Base-by-base conservation (phyloP, 2,329 filamentous ascomycete genomes). In the Trichoderma arundinaceum region DNA sequence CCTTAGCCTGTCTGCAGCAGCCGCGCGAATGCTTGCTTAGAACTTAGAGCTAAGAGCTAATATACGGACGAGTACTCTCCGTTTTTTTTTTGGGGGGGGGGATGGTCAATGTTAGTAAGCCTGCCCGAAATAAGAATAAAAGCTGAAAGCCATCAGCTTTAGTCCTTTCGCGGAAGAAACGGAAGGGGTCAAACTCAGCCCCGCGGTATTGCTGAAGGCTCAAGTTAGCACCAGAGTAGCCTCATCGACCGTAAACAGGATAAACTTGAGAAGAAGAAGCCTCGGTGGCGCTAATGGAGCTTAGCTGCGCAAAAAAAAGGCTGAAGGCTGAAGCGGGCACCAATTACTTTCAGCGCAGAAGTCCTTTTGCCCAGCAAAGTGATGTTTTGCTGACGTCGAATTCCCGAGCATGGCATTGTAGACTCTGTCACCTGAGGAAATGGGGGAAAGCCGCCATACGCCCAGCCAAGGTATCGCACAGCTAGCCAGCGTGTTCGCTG, bases 341-440 rank as follows among this genome's bases (percentile, higher is more conserved):
- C 49, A 63, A 63, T 63, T 38, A 46, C 48, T 63, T 38, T 63
- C 38, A 52, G 49, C 39, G 39, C 49, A 32, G n/a, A 46, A 44
- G 4, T 9, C n/a, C 19, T 13, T 44, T 46, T 22, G 35, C n/a
- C 59, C 17, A 46, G 12, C 32, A 17, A 17, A 28, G 41, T 63
- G 60, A 63, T 63, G 60, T 38, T 54, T 46, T 43, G 60, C 60
- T 63, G 60, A 63, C 60, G 60, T 54, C 44, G 32, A 39, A 39
- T 9, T 35, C 19, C 57, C 10, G 35, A 22, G 7, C 5, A 46
- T 32, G 19, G 44, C 19, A 39, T 35, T 59, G 56, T 13, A 58
- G 10, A 59, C 43, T 13, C 22, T 28, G 54, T 59, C 41, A 48
- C 54, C 39, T 46, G 41, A 22, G 43, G 28, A 58, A 19, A 6